Evolutionary conservation across 1,139 yeast genomes (phyloP).

Genomic region (Suhomyces maxii): DNA sequence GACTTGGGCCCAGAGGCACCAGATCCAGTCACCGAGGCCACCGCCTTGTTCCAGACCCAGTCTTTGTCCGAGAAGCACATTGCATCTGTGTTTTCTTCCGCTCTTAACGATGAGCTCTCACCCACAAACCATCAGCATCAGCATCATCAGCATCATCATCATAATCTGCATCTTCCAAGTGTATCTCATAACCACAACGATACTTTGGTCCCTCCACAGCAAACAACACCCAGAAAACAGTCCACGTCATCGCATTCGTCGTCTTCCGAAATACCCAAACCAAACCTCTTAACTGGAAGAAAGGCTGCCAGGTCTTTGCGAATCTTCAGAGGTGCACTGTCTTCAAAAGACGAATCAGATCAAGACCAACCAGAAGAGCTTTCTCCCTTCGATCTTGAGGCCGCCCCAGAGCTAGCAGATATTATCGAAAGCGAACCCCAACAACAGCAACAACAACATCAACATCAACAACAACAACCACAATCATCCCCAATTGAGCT

Average conservation of each 20-base stretch:
- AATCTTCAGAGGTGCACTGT: conserved; percentile 31
- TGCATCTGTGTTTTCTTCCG: too few relatives aligned
- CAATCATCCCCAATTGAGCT: conserved; percentile 13
- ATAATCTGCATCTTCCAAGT: background rate
- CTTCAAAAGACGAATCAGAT: conserved; percentile 12
- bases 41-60: too few relatives aligned
- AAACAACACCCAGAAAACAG: conserved; percentile 1
- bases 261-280: conserved; percentile 11
- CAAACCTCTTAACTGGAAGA: conserved; percentile 29
- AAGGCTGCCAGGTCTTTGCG: conserved; percentile 43
- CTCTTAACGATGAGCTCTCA: too few relatives aligned
- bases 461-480: background rate
- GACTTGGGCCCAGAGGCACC: too few relatives aligned
- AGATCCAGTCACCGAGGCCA: too few relatives aligned
- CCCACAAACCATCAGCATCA: too few relatives aligned
- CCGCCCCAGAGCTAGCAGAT: background rate
- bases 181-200: background rate
- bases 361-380: background rate
- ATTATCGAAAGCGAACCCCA: background rate
- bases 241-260: conserved; percentile 3
- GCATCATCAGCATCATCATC: background rate
- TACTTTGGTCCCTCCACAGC: background rate
- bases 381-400: background rate
- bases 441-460: background rate
- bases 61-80: too few relatives aligned